A percentile compares a stretch with the other conserved stretches of the same genome.
These are phyloP conservation scores for Dactylella cylindrospora DNA, from an alignment of 2,329 filamentous ascomycete species.

Conservation along the genomic window DNA sequence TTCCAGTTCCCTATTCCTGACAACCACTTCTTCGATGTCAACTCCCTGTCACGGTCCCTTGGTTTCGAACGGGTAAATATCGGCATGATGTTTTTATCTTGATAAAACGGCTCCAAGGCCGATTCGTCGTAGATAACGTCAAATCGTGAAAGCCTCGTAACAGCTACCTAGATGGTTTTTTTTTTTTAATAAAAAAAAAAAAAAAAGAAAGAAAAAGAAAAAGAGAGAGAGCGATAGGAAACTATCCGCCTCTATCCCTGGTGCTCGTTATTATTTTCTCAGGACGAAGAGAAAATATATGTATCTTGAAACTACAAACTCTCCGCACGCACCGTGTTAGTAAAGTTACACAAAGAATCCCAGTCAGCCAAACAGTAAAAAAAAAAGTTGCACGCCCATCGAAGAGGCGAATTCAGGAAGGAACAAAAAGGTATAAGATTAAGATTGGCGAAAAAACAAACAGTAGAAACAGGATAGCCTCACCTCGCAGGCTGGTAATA, in stretches of 20 bases:
- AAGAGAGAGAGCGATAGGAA: too few species aligned
- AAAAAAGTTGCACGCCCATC: too few species aligned
- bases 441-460: neutral
- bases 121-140: too few species aligned
- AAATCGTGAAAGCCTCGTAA: too few species aligned
- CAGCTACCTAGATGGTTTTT: too few species aligned
- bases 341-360: constrained; percentile 4
- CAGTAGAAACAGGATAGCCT: constrained; percentile 11
- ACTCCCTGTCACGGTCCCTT: constrained; percentile 12
- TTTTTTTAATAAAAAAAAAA: too few species aligned
- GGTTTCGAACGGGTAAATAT: constrained; percentile 36
- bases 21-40: constrained; percentile 24
- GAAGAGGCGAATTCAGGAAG: constrained; percentile 3
- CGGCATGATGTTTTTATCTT: constrained; percentile 16
- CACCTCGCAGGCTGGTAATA: constrained; percentile 11
- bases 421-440: neutral
- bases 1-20: constrained; percentile 35
- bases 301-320: neutral
- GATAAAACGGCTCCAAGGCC: too few species aligned
- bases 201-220: too few species aligned
- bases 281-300: neutral
- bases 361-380: neutral
- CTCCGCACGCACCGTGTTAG: constrained; percentile 6
- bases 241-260: neutral
- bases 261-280: neutral